A percentile compares a stretch with the other conserved stretches of the same genome.
Conservation (phyloP, 2,329 filamentous ascomycete species). For the Pestalotiopsis sp. region DNA sequence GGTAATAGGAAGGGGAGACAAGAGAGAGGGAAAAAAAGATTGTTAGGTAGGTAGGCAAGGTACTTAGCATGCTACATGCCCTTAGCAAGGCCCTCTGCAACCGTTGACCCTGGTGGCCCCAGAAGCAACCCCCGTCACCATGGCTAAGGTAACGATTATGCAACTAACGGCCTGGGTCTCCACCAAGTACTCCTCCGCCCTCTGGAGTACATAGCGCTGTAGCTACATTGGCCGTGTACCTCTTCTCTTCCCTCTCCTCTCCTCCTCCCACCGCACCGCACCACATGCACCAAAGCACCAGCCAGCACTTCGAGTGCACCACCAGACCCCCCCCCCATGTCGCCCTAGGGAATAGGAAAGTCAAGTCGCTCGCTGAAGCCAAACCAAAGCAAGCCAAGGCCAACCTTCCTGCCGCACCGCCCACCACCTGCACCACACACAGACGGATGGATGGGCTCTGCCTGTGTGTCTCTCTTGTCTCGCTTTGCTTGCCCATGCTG, state of each 20-base stretch:
- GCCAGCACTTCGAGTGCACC: not conserved
- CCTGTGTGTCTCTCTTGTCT: not conserved
- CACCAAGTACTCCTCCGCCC: slow-evolving; percentile 10
- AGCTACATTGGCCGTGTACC: not conserved
- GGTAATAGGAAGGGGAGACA: not conserved
- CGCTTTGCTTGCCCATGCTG: not conserved
- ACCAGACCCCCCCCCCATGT: slow-evolving; percentile 10
- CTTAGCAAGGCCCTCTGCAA: not conserved
- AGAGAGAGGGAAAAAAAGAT: not conserved
- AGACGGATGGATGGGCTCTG: not conserved
- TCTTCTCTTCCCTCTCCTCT: not conserved
- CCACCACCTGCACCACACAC: slow-evolving; percentile 1
- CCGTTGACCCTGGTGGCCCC: not conserved
- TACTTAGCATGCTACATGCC: not conserved
- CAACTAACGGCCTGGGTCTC: not conserved
- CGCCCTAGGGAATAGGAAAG: slow-evolving; percentile 9
- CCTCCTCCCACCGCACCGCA: not conserved
- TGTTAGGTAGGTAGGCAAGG: not conserved
- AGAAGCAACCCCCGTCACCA: not conserved
- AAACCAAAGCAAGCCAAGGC: not conserved
- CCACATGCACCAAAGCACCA: slow-evolving; percentile 1
- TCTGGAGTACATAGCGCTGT: not conserved
- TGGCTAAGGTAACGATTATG: not conserved
- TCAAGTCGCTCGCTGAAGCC: not conserved
- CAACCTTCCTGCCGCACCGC: slow-evolving; percentile 12